Base-by-base conservation (phyloP, 768 basidiomycete genomes). In the Boletus rubropictus region DNA sequence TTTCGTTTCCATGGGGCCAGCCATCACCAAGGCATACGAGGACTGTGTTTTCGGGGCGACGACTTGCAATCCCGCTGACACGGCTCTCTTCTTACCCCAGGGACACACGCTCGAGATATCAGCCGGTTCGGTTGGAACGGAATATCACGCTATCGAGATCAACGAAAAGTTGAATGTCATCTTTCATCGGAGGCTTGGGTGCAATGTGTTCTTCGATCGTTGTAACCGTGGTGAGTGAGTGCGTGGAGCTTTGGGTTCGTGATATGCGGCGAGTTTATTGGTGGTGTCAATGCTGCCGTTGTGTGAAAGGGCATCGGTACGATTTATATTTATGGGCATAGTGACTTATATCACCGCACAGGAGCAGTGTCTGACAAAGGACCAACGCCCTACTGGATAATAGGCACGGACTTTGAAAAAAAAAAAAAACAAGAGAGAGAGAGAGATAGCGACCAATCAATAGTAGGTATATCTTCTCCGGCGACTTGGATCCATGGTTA, bases 311-410 rank as follows among this genome's bases (percentile, higher is more conserved):
- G 46, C 12, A 40, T 4, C 0, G 53, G 48, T 20, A 33, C 46
- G 17, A n/a, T n/a, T n/a, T n/a, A n/a, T n/a, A 45, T 59, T 24
- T 4, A 46, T 12, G 53, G 53, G 18, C 31, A 59, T 1, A 45
- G 37, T 5, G 32, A 36, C 29, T 42, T 39, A 22, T 49, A 47
- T n/a, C n/a, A 33, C n/a, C 2, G 11, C 27, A 28, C 27, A 28
- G n/a, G n/a, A n/a, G n/a, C n/a, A n/a, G n/a, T n/a, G n/a, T n/a
- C n/a, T n/a, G n/a, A n/a, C n/a, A n/a, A n/a, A n/a, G n/a, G n/a
- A n/a, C n/a, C n/a, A n/a, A n/a, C n/a, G n/a, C n/a, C n/a, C n/a
- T n/a, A n/a, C n/a, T n/a, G n/a, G n/a, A n/a, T n/a, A n/a, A n/a
- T n/a, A n/a, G n/a, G n/a, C n/a, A n/a, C n/a, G n/a, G n/a, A n/a